Conservation (phyloP, 2,329 filamentous ascomycete species). For the Hortaea werneckii region DNA sequence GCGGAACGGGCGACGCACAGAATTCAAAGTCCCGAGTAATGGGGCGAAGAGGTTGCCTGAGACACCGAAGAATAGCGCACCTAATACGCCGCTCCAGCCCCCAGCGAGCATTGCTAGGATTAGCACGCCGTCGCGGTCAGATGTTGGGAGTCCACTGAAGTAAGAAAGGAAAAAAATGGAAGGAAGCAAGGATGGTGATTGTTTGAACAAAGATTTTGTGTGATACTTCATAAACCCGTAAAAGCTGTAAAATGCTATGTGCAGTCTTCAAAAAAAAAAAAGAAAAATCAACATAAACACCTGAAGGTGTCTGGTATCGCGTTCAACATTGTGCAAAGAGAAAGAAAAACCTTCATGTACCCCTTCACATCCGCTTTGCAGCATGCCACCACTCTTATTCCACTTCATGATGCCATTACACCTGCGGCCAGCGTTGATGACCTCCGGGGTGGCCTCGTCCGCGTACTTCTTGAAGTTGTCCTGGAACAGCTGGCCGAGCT, state of each 20-base stretch:
- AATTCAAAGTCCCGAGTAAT: conserved; percentile 28
- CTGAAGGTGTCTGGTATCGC: no score
- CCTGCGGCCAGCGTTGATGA: conserved; percentile 10
- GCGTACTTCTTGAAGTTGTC: conserved; percentile 98
- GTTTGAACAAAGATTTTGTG: neutral
- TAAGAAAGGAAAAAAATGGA: conserved; percentile 4
- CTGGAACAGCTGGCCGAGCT: conserved; percentile 80
- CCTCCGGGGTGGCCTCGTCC: conserved; percentile 53
- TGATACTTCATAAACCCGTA: no score
- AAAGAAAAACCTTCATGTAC: no score
- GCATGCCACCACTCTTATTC: no score
- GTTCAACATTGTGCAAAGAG: no score
- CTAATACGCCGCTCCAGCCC: conserved; percentile 23
- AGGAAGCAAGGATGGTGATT: neutral
- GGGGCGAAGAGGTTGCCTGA: conserved; percentile 10
- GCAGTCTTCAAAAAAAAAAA: no score
- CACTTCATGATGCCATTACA: neutral
- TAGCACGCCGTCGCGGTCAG: conserved; percentile 16
- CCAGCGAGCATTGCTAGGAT: conserved; percentile 10
- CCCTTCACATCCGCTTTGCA: no score
- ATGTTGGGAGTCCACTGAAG: conserved; percentile 26
- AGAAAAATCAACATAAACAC: no score
- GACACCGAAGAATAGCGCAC: conserved; percentile 18
- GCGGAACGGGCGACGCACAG: conserved; percentile 47
- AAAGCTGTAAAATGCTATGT: no score